Conservation (phyloP, 139 green algal species). For the Yamagishiella unicocca region DNA sequence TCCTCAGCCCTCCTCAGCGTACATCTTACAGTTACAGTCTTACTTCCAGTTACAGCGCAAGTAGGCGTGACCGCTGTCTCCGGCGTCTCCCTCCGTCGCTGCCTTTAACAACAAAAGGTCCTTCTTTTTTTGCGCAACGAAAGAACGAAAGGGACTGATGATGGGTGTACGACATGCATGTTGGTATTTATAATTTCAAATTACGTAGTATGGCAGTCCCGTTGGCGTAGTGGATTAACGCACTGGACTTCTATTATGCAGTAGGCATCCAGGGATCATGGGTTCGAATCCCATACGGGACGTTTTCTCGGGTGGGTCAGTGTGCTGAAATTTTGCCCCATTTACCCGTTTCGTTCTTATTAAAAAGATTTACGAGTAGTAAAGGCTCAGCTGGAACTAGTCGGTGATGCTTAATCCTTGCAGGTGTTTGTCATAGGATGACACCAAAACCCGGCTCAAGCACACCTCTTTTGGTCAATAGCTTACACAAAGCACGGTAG, state of each 20-base stretch:
- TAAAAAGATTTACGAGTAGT: too few species aligned
- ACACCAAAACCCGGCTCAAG: background rate
- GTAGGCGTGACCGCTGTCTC: too few species aligned
- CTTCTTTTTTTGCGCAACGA: background rate
- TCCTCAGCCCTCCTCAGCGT: too few species aligned
- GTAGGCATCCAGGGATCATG: conserved; percentile 29
- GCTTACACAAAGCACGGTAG: background rate
- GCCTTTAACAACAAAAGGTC: background rate
- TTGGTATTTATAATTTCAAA: background rate
- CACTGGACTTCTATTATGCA: conserved; percentile 24
- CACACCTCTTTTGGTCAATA: background rate
- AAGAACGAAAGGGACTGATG: background rate
- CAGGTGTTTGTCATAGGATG: background rate
- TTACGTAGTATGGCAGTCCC: background rate
- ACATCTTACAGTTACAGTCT: too few species aligned
- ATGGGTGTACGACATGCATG: background rate
- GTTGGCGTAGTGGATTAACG: conserved; percentile 42
- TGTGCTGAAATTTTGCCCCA: background rate
- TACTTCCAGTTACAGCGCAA: too few species aligned
- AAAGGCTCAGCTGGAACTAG: too few species aligned
- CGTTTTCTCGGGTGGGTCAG: background rate
- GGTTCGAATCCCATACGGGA: conserved; percentile 42
- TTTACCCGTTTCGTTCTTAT: background rate
- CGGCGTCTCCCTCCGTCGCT: too few species aligned
- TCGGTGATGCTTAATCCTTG: background rate